Percentiles rank a stretch among this genome's conserved stretches.
Evolutionary conservation across 176 grass and related monocot genomes (phyloP).

Genomic region (Triticum timopheevii): DNA sequence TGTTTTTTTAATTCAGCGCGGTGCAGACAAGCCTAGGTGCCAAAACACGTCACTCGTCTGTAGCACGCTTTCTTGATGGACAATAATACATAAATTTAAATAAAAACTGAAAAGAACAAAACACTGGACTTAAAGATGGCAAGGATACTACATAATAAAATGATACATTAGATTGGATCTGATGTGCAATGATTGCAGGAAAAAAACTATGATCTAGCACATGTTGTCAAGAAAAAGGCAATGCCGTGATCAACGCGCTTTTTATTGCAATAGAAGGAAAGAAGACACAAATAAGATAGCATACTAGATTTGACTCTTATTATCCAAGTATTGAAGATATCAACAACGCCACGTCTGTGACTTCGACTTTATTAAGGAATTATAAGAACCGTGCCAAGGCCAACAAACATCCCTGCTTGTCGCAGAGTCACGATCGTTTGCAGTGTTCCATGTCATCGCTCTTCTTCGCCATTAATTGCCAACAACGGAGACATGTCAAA

Average conservation of each 20-base stretch:
- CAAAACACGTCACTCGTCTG: no score
- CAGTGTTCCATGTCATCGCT: background rate
- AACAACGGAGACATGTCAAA: background rate
- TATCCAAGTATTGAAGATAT: background rate
- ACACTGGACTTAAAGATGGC: background rate
- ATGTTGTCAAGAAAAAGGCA: background rate
- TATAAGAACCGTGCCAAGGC: background rate
- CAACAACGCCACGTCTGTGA: background rate
- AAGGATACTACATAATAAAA: background rate
- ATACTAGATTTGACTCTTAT: background rate
- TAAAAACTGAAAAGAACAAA: no score
- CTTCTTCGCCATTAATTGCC: background rate
- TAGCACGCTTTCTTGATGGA: no score
- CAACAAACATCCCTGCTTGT: background rate
- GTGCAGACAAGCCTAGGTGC: no score
- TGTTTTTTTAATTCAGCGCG: no score
- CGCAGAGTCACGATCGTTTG: background rate
- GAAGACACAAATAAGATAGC: background rate
- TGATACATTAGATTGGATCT: background rate
- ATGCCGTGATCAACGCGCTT: background rate
- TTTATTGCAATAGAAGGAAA: background rate
- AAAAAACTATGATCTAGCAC: background rate
- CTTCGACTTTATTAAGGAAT: background rate
- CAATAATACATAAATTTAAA: no score
- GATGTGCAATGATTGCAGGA: background rate